These are phyloP conservation scores for Silene noctiflora DNA, from an alignment of 179 eudicot genomes.

Conservation along the genomic window DNA sequence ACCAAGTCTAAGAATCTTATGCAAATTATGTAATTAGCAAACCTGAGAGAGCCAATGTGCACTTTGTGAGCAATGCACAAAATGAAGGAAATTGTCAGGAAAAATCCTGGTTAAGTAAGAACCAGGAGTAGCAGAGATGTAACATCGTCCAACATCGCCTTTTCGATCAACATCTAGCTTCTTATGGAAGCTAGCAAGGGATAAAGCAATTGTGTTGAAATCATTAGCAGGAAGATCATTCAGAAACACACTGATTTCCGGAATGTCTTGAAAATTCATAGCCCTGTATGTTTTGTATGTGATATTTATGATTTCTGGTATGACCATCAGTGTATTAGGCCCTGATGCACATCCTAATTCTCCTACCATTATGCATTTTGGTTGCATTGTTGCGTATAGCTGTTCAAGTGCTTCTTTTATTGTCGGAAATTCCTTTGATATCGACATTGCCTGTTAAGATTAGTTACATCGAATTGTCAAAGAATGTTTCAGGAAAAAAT, in stretches of 20 bases:
- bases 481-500: too few relatives aligned
- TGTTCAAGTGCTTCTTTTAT: slow-evolving; percentile 23
- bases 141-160: slow-evolving; percentile 18
- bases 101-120: slow-evolving; percentile 19
- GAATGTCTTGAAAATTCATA: background rate
- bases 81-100: slow-evolving; percentile 23
- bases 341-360: slow-evolving; percentile 30
- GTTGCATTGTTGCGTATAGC: slow-evolving; percentile 18
- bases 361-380: slow-evolving; percentile 22
- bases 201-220: slow-evolving; percentile 22
- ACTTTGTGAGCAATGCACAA: slow-evolving; percentile 23
- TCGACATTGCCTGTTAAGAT: slow-evolving; percentile 18
- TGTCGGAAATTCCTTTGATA: slow-evolving; percentile 22
- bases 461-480: background rate
- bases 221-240: slow-evolving; percentile 29
- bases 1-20: too few relatives aligned
- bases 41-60: slow-evolving; percentile 34
- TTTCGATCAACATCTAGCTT: slow-evolving; percentile 14
- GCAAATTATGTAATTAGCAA: background rate
- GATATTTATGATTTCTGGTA: slow-evolving; percentile 22
- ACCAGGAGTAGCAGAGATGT: slow-evolving; percentile 25
- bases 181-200: slow-evolving; percentile 17
- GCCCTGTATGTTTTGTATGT: slow-evolving; percentile 19
- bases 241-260: slow-evolving; percentile 25
- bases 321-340: slow-evolving; percentile 22